Evolutionary conservation across 225 moss, liverwort and hornwort species (phyloP).

Genomic region (Thuidium tamariscinum): DNA sequence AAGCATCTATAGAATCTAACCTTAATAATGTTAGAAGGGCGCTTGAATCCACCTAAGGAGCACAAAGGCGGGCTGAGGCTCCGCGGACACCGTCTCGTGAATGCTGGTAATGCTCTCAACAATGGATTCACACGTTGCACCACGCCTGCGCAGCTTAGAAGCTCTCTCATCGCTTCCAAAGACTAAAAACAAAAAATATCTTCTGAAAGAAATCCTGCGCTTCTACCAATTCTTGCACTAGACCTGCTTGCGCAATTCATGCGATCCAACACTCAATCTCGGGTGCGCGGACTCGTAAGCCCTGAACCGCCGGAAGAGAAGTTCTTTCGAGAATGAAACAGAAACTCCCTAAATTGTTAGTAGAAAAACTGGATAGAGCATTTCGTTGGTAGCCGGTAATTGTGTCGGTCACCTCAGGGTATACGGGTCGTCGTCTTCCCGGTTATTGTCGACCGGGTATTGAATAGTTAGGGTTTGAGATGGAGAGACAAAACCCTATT

Average conservation of each 20-base stretch:
- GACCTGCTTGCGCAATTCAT: background rate
- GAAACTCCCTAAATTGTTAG: too few species aligned
- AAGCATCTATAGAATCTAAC: background rate
- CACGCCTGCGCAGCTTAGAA: background rate
- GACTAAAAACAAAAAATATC: background rate
- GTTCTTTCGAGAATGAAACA: background rate
- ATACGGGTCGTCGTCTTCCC: background rate
- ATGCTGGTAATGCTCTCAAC: background rate
- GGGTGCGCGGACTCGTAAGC: background rate
- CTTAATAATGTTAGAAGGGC: conserved; percentile 22
- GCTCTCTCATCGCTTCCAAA: conserved; percentile 8
- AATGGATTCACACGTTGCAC: background rate
- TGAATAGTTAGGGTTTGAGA: background rate
- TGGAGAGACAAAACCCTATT: conserved; percentile 3
- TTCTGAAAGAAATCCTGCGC: background rate
- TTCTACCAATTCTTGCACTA: background rate
- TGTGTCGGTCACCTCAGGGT: background rate
- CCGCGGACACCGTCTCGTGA: background rate
- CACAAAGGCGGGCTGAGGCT: background rate
- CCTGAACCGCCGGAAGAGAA: background rate
- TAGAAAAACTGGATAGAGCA: background rate
- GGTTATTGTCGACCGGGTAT: background rate
- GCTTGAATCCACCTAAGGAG: conserved; percentile 9
- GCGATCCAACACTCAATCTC: background rate
- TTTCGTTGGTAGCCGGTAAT: background rate